Percentiles rank a stretch among this genome's conserved stretches.
Conservation (phyloP, 1,284 basidiomycete species). For the Inonotus hispidus region DNA sequence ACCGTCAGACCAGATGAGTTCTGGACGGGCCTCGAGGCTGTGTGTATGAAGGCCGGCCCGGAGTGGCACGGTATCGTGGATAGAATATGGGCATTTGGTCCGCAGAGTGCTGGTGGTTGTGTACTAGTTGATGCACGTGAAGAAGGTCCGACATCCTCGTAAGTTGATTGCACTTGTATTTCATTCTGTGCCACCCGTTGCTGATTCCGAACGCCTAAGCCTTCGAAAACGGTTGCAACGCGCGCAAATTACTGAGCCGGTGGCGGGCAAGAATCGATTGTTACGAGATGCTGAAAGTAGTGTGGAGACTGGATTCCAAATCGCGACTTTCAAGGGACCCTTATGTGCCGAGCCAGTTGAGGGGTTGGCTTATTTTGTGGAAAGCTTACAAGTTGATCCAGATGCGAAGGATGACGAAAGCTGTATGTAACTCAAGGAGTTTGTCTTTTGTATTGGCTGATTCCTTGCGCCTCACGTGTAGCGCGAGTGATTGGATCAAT, state of each 20-base stretch:
- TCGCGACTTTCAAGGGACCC: conserved; percentile 91
- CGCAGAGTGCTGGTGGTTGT: conserved; percentile 83
- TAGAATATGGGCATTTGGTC: conserved; percentile 89
- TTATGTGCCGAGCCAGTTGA: conserved; percentile 94
- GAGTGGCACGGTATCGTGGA: conserved; percentile 80
- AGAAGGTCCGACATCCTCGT: conserved; percentile 45
- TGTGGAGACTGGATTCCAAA: conserved; percentile 92
- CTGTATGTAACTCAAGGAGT: conserved; percentile 32
- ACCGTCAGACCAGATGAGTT: conserved; percentile 73
- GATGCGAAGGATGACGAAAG: conserved; percentile 60
- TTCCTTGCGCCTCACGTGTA: conserved; percentile 27
- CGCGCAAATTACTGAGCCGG: conserved; percentile 27
- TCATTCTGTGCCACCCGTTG: conserved; percentile 18
- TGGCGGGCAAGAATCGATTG: conserved; percentile 26
- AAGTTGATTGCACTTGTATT: conserved; percentile 25
- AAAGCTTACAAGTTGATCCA: conserved; percentile 62
- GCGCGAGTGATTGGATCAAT: conserved; percentile 85
- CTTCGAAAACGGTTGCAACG: conserved; percentile 23
- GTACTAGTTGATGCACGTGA: conserved; percentile 73
- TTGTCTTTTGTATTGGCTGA: conserved; percentile 27
- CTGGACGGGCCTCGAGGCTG: conserved; percentile 67
- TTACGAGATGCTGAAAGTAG: conserved; percentile 70
- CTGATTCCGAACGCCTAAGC: conserved; percentile 12
- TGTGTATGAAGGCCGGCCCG: conserved; percentile 65
- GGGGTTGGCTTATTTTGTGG: conserved; percentile 90